phyloP scores from a whole-genome alignment of 2,329 filamentous ascomycete genomes.

The Periconia sp. region DNA sequence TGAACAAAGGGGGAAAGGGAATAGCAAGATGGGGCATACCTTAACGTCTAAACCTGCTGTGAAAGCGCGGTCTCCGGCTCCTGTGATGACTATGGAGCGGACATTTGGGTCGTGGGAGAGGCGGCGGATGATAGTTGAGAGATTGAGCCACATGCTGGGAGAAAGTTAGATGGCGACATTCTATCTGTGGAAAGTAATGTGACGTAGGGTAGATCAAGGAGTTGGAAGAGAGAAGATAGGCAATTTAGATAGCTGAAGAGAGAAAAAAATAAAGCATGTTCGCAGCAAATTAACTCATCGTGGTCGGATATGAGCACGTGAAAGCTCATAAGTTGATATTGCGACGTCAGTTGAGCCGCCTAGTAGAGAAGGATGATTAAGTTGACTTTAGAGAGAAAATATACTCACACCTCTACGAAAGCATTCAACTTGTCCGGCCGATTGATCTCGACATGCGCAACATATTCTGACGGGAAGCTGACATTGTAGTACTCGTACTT shows the following conservation, averaged over 20 bases:
- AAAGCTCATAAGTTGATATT: no score
- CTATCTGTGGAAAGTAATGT: background rate
- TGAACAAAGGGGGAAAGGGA: background rate
- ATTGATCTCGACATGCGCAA: conserved; percentile 93
- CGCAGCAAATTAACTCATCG: no score
- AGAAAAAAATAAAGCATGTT: background rate
- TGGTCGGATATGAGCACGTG: no score
- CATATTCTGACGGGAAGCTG: conserved; percentile 71
- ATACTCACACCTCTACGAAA: conserved; percentile 70
- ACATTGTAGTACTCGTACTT: conserved; percentile 74
- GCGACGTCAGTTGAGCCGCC: no score
- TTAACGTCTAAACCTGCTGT: conserved; percentile 82
- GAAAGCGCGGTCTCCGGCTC: conserved; percentile 83
- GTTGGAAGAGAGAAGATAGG: background rate
- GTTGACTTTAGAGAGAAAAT: background rate
- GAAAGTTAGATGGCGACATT: background rate
- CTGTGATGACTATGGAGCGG: conserved; percentile 79
- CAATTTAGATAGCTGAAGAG: background rate
- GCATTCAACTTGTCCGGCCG: conserved; percentile 86
- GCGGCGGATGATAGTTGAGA: conserved; percentile 72
- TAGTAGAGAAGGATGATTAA: no score
- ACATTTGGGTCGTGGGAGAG: conserved; percentile 76
- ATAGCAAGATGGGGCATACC: conserved; percentile 52
- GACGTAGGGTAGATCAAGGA: background rate
- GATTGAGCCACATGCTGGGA: conserved; percentile 80